phyloP scores from a whole-genome alignment of 306 rosid genomes.

The Corylus americana region DNA sequence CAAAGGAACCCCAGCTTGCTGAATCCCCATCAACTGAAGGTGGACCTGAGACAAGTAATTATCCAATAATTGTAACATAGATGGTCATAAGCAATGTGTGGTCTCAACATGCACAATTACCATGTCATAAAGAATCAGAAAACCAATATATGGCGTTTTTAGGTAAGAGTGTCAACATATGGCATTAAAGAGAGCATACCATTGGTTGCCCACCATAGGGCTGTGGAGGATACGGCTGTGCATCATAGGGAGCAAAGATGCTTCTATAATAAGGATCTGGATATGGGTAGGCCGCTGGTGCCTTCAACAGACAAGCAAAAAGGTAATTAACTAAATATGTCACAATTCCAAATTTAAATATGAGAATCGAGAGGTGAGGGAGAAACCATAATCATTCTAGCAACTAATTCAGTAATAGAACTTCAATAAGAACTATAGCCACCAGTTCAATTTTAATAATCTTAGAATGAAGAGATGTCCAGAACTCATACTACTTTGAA shows the following conservation, averaged over 20 bases:
- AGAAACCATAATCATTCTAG: constrained; percentile 7
- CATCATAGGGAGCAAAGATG: constrained; percentile 89
- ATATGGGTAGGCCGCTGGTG: constrained; percentile 77
- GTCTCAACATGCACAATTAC: constrained; percentile 12
- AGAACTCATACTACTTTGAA: not conserved
- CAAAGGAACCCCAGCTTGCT: constrained; percentile 92
- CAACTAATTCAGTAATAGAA: constrained; percentile 11
- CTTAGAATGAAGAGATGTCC: not conserved
- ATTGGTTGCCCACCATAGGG: constrained; percentile 89
- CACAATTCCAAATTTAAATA: constrained; percentile 5
- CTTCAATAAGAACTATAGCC: not conserved
- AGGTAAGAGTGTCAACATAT: not conserved
- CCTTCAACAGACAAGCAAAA: constrained; percentile 51
- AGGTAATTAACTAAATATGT: constrained; percentile 27
- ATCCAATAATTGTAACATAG: constrained; percentile 13
- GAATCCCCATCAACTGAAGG: constrained; percentile 95
- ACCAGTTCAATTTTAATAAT: not conserved
- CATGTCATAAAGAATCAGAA: not conserved
- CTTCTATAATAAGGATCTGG: constrained; percentile 96
- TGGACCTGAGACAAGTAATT: constrained; percentile 58
- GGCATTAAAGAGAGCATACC: constrained; percentile 44
- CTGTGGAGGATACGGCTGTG: constrained; percentile 78
- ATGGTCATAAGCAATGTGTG: not conserved
- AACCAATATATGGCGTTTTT: not conserved
- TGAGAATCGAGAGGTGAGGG: not conserved